Evolutionary conservation across 2,329 filamentous ascomycete species (phyloP), one percentile per base, ranked within the genome.

Genomic region (Blastomyces percursus): DNA sequence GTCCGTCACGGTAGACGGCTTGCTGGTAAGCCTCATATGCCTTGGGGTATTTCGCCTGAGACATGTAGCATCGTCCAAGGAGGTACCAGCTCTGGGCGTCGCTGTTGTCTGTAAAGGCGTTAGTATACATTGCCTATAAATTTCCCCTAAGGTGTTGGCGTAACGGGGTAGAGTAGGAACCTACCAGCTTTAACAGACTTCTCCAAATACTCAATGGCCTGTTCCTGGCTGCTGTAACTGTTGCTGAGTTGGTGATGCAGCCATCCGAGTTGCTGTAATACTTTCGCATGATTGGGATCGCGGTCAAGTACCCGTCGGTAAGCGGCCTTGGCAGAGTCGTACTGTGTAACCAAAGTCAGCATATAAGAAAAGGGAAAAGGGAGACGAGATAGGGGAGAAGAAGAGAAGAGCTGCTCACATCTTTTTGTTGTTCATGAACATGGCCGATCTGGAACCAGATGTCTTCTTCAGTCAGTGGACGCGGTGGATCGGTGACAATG

Each of bases 361-460:
- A 77, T 67, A 21, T 50, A 50, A 50, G n/a, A 24, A 50, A 50
- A 24, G n/a, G 27, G 2, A 30, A 30, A 30, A 30, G 27, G 4
- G 2, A 30, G 4, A 30, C 27, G 27, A 4, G 27, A 4, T 30
- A 24, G 27, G 14, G 21, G 56, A 24, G 14, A n/a, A 56, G 46
- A n/a, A n/a, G 6, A 38, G 5, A 30, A 52, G 3, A 27, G n/a
- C 27, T 52, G 82, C 91, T 78, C 81, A 96, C 92, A 71, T 99
- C 94, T 82, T 97, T 97, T 76, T 97, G 93, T 72, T 97, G 94
- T 74, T 99, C 94, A 71, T 99, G 92, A 59, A 99, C 94, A 75
- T 99, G 94, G 32, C 94, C 94, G 72, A 99, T 97, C 76, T 99
- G 94, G 80, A 99, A 99, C 93, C 93, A 97, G 64, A 99, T 99